Evolutionary conservation across 2,329 filamentous ascomycete genomes (phyloP), one percentile per base, ranked within the genome.

Genomic region (Sclerotinia minor): DNA sequence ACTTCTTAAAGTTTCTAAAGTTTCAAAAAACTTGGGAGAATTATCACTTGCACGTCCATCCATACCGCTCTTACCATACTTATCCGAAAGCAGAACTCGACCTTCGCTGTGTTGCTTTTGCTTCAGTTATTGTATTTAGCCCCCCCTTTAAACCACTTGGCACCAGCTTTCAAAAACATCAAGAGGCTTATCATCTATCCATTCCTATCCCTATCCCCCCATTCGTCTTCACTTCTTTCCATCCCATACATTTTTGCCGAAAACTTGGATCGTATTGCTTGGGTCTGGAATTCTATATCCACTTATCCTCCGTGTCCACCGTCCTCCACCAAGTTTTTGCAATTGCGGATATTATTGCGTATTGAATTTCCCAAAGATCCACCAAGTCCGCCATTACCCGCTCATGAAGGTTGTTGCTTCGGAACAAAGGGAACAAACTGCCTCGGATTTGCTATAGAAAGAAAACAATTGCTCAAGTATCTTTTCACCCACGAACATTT

Each of bases 271-370:
- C 24, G 11, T 5, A 61, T 29, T 24, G 7, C 19, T 26, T 49
- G 29, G 44, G 44, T 49, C 58, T 49, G 44, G 26, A 61, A 49
- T n/a, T n/a, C n/a, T 9, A 29, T 35, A 29, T 24, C 58, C 58
- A 61, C 58, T 49, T 21, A 35, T 19, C 53, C n/a, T 21, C 19
- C 35, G 29, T 35, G 24, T 47, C 44, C 21, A 13, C 35, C 21
- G 24, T 29, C 38, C 11, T 24, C 26, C 29, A 35, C 29, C 58
- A 49, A 24, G 32, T 15, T 49, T 49, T 49, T 47, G 41, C 24
- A 64, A 55, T 55, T 24, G 61, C 49, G 50, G 38, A 47, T 65
- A 26, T 47, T 13, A 61, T 61, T 61, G 59, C 59, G 29, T 26
- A 49, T 47, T n/a, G 3, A 55, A 65, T 44, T 65, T 35, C 38